Evolutionary conservation across 495 filamentous ascomycete genomes (phyloP).

Genomic region (Aspergillus hancockii): DNA sequence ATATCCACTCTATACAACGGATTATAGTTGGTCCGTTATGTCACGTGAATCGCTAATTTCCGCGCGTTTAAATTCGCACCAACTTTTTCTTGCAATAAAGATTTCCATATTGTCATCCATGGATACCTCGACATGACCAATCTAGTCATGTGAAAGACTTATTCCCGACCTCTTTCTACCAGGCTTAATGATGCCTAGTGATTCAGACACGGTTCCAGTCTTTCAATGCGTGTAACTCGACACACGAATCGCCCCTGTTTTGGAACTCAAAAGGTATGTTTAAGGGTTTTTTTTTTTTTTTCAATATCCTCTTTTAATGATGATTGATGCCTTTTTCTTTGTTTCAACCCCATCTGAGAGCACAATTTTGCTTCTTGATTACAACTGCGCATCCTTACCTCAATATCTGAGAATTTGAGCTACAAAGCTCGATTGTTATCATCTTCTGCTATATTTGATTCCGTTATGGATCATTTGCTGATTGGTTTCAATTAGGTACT

Average conservation of each 20-base stretch:
- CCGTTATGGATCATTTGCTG: constrained; percentile 6
- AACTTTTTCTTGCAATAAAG: constrained; percentile 9
- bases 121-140: background rate
- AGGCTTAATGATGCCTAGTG: constrained; percentile 4
- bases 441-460: background rate
- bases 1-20: constrained; percentile 9
- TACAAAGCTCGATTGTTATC: background rate
- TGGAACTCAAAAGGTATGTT: constrained; percentile 11
- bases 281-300: constrained; percentile 3
- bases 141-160: background rate
- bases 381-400: constrained; percentile 21
- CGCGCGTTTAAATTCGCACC: constrained; percentile 19
- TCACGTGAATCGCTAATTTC: constrained; percentile 26
- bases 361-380: constrained; percentile 32
- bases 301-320: constrained; percentile 16
- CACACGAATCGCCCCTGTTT: background rate
- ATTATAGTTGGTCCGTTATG: constrained; percentile 13
- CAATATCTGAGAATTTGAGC: constrained; percentile 22
- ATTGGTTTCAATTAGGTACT: constrained; percentile 5
- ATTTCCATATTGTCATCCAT: constrained; percentile 5
- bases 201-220: background rate
- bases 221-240: background rate
- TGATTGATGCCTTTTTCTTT: constrained; percentile 43
- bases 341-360: constrained; percentile 48
- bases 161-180: background rate